These are phyloP conservation scores for Candida pseudoviswanathii DNA, from an alignment of 1,139 yeast species.

Conservation along the genomic window DNA sequence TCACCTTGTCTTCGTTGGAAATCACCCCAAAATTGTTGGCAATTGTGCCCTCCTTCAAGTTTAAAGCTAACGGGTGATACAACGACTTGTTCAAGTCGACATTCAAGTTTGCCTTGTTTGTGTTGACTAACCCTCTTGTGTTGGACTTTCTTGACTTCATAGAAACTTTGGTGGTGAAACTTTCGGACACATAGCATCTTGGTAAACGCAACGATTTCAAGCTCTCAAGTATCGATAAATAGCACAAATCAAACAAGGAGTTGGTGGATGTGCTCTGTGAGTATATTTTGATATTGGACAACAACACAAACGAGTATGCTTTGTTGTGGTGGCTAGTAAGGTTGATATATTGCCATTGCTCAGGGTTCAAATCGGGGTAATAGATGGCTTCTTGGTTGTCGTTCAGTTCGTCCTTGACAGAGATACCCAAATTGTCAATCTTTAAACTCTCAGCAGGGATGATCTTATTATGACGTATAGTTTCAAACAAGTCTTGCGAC, in stretches of 20 bases:
- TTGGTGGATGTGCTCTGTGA: constrained; percentile 54
- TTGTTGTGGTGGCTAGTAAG: constrained; percentile 25
- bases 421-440: constrained; percentile 52
- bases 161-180: constrained; percentile 49
- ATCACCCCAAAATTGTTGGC: constrained; percentile 71
- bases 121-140: constrained; percentile 45
- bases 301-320: constrained; percentile 62
- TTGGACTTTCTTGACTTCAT: constrained; percentile 45
- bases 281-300: constrained; percentile 76
- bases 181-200: constrained; percentile 54
- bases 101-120: constrained; percentile 37
- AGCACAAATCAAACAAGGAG: constrained; percentile 77
- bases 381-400: constrained; percentile 32
- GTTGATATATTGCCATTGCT: constrained; percentile 19
- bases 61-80: constrained; percentile 33
- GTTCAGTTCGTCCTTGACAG: constrained; percentile 36
- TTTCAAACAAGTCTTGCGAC: constrained; percentile 68
- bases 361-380: constrained; percentile 40
- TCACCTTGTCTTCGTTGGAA: constrained; percentile 31
- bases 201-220: constrained; percentile 66
- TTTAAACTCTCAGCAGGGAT: constrained; percentile 48
- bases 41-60: constrained; percentile 39
- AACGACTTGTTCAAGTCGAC: constrained; percentile 29
- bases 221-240: constrained; percentile 70
- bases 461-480: constrained; percentile 55